These are phyloP conservation scores for Zymoseptoria ardabiliae DNA, from an alignment of 2,329 filamentous ascomycete species.

Conservation along the genomic window DNA sequence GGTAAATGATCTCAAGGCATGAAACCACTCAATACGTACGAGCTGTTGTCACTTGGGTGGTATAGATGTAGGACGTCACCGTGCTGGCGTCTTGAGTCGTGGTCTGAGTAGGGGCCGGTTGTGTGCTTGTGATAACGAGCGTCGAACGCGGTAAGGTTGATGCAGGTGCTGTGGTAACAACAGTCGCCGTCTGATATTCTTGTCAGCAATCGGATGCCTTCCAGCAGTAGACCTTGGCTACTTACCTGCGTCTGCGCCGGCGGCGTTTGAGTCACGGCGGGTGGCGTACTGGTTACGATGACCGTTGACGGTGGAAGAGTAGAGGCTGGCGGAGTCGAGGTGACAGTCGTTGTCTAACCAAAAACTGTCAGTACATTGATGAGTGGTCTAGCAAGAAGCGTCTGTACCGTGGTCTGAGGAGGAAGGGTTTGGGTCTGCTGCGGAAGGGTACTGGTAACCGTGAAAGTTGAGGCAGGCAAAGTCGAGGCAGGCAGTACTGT, in stretches of 20 bases:
- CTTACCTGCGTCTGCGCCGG: not conserved
- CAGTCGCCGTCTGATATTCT: not conserved
- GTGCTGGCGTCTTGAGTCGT: not conserved
- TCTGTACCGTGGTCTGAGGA: not conserved
- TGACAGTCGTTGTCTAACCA: not conserved
- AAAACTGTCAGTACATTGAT: not conserved
- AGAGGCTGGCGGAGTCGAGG: not conserved
- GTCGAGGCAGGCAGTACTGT: not conserved
- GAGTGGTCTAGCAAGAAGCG: not conserved
- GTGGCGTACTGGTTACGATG: not conserved
- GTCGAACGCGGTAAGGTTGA: not conserved
- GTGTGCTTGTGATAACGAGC: not conserved
- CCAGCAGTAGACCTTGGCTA: not conserved
- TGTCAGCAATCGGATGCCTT: not conserved
- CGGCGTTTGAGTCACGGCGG: not conserved
- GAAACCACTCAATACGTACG: not conserved
- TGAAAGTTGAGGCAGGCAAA: not conserved
- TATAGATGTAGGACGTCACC: not conserved
- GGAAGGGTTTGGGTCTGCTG: not conserved
- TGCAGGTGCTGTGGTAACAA: not conserved
- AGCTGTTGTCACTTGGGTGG: not conserved
- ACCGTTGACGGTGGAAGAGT: not conserved
- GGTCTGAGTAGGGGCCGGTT: not conserved
- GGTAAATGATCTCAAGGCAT: not conserved
- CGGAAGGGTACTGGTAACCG: not conserved